phyloP scores from a whole-genome alignment of 345 rosid species.

The Tarenaya hassleriana region DNA sequence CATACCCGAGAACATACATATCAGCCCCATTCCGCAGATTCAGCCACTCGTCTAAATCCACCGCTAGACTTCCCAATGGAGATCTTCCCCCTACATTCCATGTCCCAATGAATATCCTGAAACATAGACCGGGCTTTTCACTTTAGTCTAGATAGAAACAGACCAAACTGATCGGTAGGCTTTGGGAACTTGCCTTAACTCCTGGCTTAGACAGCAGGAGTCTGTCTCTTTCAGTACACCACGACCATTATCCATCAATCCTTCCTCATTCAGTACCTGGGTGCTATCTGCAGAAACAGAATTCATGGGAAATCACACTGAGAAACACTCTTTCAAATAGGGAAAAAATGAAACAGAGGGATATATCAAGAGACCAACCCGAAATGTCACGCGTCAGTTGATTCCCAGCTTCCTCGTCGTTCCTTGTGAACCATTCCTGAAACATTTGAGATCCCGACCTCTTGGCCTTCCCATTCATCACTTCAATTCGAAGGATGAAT shows the following conservation, averaged over 20 bases:
- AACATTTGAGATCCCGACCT: constrained; percentile 26
- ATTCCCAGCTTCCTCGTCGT: constrained; percentile 26
- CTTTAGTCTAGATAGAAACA: neutral
- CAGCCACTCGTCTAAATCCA: constrained; percentile 67
- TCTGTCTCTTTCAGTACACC: constrained; percentile 27
- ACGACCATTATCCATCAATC: constrained; percentile 25
- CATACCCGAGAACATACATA: constrained; percentile 63
- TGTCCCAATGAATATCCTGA: constrained; percentile 63
- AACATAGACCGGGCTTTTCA: constrained; percentile 1
- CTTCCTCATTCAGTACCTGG: constrained; percentile 10
- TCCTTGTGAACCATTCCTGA: constrained; percentile 38
- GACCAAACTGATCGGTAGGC: neutral
- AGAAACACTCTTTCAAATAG: too few species aligned
- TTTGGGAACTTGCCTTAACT: constrained; percentile 36
- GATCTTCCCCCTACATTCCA: constrained; percentile 81
- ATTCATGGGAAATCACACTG: constrained; percentile 7
- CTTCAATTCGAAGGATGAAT: constrained; percentile 15
- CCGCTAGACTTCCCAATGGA: constrained; percentile 55
- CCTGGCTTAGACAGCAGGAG: constrained; percentile 40
- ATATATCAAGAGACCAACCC: constrained; percentile 33
- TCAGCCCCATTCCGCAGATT: constrained; percentile 63
- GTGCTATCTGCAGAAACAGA: constrained; percentile 28
- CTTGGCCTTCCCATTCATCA: constrained; percentile 31
- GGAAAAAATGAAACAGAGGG: too few species aligned
- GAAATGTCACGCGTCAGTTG: neutral